Percentiles rank a stretch among this genome's conserved stretches.
These are phyloP conservation scores for Lentinula boryana DNA, from an alignment of 768 basidiomycete species.

Conservation along the genomic window DNA sequence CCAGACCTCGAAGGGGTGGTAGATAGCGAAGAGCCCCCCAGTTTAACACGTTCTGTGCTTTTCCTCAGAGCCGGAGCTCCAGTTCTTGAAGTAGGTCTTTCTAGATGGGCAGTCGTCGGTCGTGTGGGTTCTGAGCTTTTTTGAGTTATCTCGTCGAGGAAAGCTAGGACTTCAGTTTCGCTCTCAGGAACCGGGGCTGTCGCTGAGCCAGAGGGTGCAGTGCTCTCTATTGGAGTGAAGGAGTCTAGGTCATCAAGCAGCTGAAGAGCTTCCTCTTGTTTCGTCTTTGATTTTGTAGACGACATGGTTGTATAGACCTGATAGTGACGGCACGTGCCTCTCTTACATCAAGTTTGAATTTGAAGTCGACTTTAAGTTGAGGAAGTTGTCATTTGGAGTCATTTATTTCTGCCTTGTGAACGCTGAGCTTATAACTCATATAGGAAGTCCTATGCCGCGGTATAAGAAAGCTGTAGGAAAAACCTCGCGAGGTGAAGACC, in stretches of 20 bases:
- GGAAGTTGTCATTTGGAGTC: not conserved
- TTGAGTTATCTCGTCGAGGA: conserved; percentile 92
- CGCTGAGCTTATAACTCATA: no score
- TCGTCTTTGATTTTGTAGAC: conserved; percentile 56
- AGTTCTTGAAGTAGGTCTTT: conserved; percentile 55
- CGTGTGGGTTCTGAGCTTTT: conserved; percentile 79
- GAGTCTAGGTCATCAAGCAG: conserved; percentile 94
- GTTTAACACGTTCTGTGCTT: conserved; percentile 69
- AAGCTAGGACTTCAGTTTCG: conserved; percentile 84
- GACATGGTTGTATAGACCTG: not conserved
- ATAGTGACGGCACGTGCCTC: not conserved
- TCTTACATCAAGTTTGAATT: not conserved
- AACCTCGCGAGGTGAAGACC: not conserved
- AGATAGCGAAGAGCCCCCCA: conserved; percentile 41
- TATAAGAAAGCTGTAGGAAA: not conserved
- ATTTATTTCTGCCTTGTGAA: no score
- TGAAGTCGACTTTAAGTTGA: not conserved
- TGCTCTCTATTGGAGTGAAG: conserved; percentile 41
- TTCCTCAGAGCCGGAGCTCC: conserved; percentile 70
- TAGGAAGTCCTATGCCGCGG: not conserved
- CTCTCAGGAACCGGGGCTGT: conserved; percentile 39
- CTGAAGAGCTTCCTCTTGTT: conserved; percentile 83
- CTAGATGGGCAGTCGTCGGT: conserved; percentile 44
- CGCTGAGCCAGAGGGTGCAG: conserved; percentile 16
- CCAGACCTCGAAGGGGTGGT: conserved; percentile 19